Evolutionary conservation across 2,329 filamentous ascomycete species (phyloP).

Genomic region (Sporothrix curviconia): DNA sequence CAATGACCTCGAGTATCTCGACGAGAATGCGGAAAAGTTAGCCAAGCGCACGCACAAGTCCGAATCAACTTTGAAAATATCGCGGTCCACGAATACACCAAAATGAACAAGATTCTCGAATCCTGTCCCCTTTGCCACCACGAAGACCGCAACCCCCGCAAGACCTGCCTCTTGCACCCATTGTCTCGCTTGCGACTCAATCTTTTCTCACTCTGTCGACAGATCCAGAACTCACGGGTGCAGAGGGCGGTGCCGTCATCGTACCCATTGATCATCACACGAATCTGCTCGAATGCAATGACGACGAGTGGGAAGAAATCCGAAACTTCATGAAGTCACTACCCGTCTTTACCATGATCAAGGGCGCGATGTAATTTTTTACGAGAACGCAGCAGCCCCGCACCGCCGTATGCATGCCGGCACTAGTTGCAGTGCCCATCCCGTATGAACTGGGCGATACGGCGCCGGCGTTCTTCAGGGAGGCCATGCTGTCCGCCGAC

Average conservation of each 20-base stretch:
- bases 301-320: slow-evolving; percentile 98
- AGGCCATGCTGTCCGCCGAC: slow-evolving; percentile 81
- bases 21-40: slow-evolving; percentile 89
- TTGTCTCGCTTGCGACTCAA: slow-evolving; percentile 78
- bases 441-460: slow-evolving; percentile 88
- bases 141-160: slow-evolving; percentile 65
- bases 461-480: slow-evolving; percentile 88
- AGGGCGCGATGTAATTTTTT: slow-evolving; percentile 88
- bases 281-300: slow-evolving; percentile 95
- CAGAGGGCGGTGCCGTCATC: slow-evolving; percentile 74
- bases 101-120: slow-evolving; percentile 79
- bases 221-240: slow-evolving; percentile 70
- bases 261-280: slow-evolving; percentile 79
- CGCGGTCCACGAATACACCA: slow-evolving; percentile 83
- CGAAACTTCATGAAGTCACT: slow-evolving; percentile 98
- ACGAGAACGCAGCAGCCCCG: slow-evolving; percentile 87
- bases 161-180: slow-evolving; percentile 68
- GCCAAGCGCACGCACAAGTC: slow-evolving; percentile 82
- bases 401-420: slow-evolving; percentile 74
- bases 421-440: slow-evolving; percentile 78
- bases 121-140: slow-evolving; percentile 87
- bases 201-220: slow-evolving; percentile 85
- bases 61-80: slow-evolving; percentile 81
- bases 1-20: slow-evolving; percentile 91
- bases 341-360: slow-evolving; percentile 92